phyloP scores from a whole-genome alignment of 1,284 basidiomycete species.

The Malassezia slooffiae region DNA sequence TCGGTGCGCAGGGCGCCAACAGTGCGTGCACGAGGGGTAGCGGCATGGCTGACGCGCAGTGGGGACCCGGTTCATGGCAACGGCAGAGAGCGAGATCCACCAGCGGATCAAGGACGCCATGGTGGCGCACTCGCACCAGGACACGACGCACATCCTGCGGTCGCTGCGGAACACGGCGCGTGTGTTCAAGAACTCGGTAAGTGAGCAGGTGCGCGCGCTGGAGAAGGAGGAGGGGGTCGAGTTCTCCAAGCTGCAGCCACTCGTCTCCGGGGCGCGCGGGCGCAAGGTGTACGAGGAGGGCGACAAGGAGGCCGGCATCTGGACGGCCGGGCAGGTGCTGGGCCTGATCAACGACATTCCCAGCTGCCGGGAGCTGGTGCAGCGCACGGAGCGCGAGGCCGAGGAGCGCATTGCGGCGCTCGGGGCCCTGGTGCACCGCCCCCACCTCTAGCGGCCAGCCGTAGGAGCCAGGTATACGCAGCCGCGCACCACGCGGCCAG shows the following conservation, averaged over 20 bases:
- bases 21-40: slow-evolving; percentile 54
- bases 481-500: too few relatives aligned
- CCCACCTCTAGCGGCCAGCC: too few relatives aligned
- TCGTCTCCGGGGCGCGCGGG: slow-evolving; percentile 71
- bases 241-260: slow-evolving; percentile 65
- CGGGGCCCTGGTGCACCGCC: slow-evolving; percentile 15
- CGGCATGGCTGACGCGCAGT: slow-evolving; percentile 9
- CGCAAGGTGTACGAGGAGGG: slow-evolving; percentile 70
- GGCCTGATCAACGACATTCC: slow-evolving; percentile 80
- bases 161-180: slow-evolving; percentile 68
- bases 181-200: slow-evolving; percentile 73
- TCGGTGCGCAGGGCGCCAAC: slow-evolving; percentile 77
- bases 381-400: slow-evolving; percentile 64
- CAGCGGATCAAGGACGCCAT: slow-evolving; percentile 82
- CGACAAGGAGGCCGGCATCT: slow-evolving; percentile 75
- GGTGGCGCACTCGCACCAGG: slow-evolving; percentile 66
- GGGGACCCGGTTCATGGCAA: slow-evolving; percentile 77
- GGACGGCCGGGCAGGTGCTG: slow-evolving; percentile 66
- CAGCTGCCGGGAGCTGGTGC: slow-evolving; percentile 64
- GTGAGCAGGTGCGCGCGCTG: slow-evolving; percentile 67
- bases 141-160: slow-evolving; percentile 77
- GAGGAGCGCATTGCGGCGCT: slow-evolving; percentile 56
- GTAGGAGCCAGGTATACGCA: too few relatives aligned
- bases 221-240: slow-evolving; percentile 75
- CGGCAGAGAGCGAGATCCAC: slow-evolving; percentile 63